Conservation (phyloP, 2,329 filamentous ascomycete species). For the Botrytis cinerea region DNA sequence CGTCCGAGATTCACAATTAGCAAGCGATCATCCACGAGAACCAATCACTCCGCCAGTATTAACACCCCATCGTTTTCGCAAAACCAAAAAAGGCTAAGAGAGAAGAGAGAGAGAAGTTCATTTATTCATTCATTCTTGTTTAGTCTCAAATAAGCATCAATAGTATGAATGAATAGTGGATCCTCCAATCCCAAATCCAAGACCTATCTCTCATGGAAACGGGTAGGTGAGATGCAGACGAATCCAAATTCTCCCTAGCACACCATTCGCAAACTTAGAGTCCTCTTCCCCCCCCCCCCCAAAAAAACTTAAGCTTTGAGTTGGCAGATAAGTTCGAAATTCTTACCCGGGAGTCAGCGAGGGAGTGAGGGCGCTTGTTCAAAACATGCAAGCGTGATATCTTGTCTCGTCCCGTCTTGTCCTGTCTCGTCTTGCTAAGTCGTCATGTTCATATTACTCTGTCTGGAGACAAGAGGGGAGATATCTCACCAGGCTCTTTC, state of each 20-base stretch:
- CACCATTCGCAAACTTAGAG: neutral
- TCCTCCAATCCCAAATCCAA: neutral
- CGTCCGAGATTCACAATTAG: neutral
- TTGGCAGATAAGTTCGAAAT: neutral
- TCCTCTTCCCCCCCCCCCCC: too few relatives aligned
- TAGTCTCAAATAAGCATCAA: neutral
- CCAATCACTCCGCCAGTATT: neutral
- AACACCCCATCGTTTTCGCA: neutral
- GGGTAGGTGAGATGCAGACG: neutral
- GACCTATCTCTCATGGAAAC: neutral
- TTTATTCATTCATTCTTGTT: neutral
- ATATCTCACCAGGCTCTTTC: neutral
- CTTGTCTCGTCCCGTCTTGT: neutral
- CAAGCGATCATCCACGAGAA: neutral
- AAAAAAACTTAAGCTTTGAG: neutral
- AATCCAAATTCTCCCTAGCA: neutral
- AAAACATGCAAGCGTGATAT: neutral
- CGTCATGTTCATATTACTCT: neutral
- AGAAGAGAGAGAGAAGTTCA: neutral
- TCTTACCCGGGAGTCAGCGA: neutral
- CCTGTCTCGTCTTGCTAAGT: neutral
- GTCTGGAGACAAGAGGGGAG: neutral
- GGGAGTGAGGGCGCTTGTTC: neutral
- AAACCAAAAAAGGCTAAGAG: neutral
- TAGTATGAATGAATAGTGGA: neutral